Base-by-base conservation (phyloP, 1,284 basidiomycete species). In the Agroathelia rolfsii region DNA sequence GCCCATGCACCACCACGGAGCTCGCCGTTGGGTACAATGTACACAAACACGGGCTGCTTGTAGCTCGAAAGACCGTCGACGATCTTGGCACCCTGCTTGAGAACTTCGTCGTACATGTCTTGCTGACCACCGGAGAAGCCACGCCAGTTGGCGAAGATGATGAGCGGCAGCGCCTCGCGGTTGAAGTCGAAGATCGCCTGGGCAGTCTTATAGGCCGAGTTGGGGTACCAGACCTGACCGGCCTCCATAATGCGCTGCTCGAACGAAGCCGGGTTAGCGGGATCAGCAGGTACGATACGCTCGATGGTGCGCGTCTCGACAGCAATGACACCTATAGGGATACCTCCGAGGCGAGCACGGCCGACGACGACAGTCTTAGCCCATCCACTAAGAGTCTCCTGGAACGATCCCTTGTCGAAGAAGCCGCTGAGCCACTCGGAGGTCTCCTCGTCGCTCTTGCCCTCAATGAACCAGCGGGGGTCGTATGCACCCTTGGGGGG, bases 131-230 rank as follows among this genome's bases (percentile, higher is more conserved):
- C 95, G 15, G 95, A 98, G 79, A 99, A 99, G 23, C 95, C 95
- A 69, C 95, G 89, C 93, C 95, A 98, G 69, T 99, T 99, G 41
- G 95, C 95, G 50, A 99, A 96, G 58, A 99, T 94, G 58, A 98
- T 89, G 41, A 99, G 71, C 3, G 95, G 95, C 14, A 99, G 69
- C 24, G 88, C 90, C 61, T 99, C 95, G 32, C 92, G 82, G 64
- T 94, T 86, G 66, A 98, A 90, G 65, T 99, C 95, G 59, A 93
- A 89, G 64, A 98, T 98, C 11, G 95, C 93, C 52, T 97, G 95
- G 6, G 94, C 95, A 15, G 95, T 99, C 74, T 99, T 99, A 70
- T 96, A 94, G n/a, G 95, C 93, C 17, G 88, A 94, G 62, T 99
- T 98, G 31, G 95, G 95, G 61, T 97, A 98, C 95, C 95, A 99